phyloP scores from a whole-genome alignment of 495 filamentous ascomycete genomes.

The Cladorrhinum samala region DNA sequence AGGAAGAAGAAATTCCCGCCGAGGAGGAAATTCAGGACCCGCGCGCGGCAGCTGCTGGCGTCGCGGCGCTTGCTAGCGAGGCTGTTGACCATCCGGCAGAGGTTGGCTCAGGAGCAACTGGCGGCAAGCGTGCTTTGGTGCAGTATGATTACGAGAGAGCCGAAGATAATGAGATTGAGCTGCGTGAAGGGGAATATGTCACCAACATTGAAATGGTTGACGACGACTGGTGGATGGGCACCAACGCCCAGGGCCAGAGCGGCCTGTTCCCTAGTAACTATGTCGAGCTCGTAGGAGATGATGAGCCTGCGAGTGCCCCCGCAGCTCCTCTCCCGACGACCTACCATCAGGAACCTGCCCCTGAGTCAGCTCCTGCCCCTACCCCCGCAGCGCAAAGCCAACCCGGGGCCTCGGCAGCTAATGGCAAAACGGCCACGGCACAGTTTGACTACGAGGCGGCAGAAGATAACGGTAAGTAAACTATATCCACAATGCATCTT shows the following conservation, averaged over 20 bases:
- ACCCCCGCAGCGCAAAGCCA: conserved; percentile 15
- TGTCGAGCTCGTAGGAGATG: conserved; percentile 72
- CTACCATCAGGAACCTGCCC: conserved; percentile 14
- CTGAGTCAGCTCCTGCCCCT: conserved; percentile 27
- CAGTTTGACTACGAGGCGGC: conserved; percentile 96
- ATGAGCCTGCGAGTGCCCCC: conserved; percentile 23
- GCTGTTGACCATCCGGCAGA: not conserved
- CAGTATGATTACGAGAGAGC: conserved; percentile 97
- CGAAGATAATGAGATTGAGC: conserved; percentile 91
- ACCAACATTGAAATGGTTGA: conserved; percentile 98
- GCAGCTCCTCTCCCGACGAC: conserved; percentile 27
- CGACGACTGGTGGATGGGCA: conserved; percentile 95
- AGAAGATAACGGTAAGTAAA: conserved; percentile 72
- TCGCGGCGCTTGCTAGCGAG: conserved; percentile 26
- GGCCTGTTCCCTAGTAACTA: conserved; percentile 97
- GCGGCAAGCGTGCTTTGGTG: conserved; percentile 65
- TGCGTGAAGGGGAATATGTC: conserved; percentile 84
- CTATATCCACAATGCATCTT: not conserved
- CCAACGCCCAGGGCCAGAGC: conserved; percentile 69
- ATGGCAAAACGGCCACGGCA: conserved; percentile 66
- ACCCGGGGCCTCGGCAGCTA: conserved; percentile 26
- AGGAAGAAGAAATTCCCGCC: conserved; percentile 57
- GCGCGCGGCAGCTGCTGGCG: conserved; percentile 55
- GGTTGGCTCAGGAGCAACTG: conserved; percentile 22
- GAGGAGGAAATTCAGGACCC: conserved; percentile 57